Base-by-base conservation (phyloP, 805 yeast genomes). In the Candida dajiaensis region DNA sequence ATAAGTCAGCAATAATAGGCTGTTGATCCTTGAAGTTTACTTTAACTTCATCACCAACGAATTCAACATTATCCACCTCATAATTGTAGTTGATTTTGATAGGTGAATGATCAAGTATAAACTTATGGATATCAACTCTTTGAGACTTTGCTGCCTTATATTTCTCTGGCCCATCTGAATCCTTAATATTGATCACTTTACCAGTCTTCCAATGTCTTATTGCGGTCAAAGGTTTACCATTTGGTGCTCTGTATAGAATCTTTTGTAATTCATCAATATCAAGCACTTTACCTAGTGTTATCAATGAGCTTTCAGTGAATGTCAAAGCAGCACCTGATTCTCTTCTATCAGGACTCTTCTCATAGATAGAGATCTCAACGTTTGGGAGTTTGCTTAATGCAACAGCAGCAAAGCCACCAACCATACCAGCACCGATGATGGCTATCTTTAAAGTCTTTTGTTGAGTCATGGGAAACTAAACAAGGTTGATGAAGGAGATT, bases 321-420 rank as follows among this genome's bases (percentile, higher is more conserved):
- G 53, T 47, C 6, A 50, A n/a, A 8, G 53, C 53, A 26, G 53
- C 53, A 19, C 53, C 53, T 3, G 53, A 43, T 43, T 50, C 53
- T 41, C 53, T 48, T 19, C 33, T 31, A 3, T 38, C 51, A 10
- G 48, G 42, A 31, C 48, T 43, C 29, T 48, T 50, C 15, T 50
- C 53, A 22, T 48, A 50, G 22, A 50, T 42, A 8, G 45, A 35
- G 12, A 50, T 28, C 11, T 48, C 35, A 19, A 48, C 53, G 10
- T 50, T 48, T 33, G 53, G 49, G 10, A 50, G 25, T 16, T 45
- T 50, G 12, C 45, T 40, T 15, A 50, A 29, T 2, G 49, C 21
- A 13, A 48, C 44, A 15, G 51, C 49, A 18, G 42, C 43, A 23
- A 43, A 43, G 8, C 42, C 46, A 21, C 46, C 46, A 13, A 43